phyloP scores from a whole-genome alignment of 805 yeast genomes.

The Yarrowia sp. region DNA sequence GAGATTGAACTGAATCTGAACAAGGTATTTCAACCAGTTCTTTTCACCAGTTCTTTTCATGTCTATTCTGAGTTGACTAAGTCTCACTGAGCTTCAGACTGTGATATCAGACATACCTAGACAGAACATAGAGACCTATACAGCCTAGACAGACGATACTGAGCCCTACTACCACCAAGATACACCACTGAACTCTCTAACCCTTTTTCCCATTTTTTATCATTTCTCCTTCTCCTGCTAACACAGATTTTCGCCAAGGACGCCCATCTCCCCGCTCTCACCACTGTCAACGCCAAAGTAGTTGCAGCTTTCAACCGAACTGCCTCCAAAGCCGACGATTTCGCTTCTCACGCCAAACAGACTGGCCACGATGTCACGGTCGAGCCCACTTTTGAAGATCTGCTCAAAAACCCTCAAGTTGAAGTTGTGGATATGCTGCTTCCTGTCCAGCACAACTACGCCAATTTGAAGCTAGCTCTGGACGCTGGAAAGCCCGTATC shows the following conservation, averaged over 20 bases:
- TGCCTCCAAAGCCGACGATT: conserved; percentile 72
- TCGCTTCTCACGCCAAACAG: conserved; percentile 57
- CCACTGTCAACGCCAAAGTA: conserved; percentile 49
- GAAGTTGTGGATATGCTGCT: conserved; percentile 80
- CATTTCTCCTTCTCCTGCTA: not conserved
- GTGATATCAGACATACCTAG: too few relatives aligned
- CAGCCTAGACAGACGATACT: too few relatives aligned
- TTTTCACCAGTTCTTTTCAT: too few relatives aligned
- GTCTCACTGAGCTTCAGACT: too few relatives aligned
- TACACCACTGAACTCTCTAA: too few relatives aligned
- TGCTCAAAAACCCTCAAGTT: conserved; percentile 61
- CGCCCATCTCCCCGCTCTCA: conserved; percentile 69
- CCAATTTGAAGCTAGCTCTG: conserved; percentile 65
- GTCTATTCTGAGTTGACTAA: too few relatives aligned
- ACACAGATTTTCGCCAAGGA: conserved; percentile 72
- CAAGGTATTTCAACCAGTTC: too few relatives aligned
- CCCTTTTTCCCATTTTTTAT: not conserved
- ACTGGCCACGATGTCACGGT: conserved; percentile 45
- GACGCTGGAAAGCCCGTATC: conserved; percentile 72
- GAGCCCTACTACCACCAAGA: too few relatives aligned
- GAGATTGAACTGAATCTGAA: too few relatives aligned
- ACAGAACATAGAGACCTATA: too few relatives aligned
- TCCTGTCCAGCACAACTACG: conserved; percentile 80
- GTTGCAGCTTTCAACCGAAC: conserved; percentile 81
- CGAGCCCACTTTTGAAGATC: conserved; percentile 43